Conservation (phyloP, 2,329 filamentous ascomycete genomes). For the Trichoderma endophyticum region DNA sequence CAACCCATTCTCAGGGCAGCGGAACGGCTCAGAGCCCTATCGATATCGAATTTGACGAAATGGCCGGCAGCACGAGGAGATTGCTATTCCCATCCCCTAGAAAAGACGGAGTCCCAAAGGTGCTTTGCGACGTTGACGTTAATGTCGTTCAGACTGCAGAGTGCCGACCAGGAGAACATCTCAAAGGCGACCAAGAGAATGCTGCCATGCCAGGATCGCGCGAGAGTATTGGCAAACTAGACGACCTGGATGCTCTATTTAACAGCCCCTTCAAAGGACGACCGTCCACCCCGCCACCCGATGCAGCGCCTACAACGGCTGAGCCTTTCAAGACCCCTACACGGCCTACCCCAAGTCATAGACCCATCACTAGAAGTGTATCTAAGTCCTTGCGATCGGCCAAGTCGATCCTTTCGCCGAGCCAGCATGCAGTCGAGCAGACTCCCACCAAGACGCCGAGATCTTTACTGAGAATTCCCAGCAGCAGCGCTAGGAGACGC, state of each 20-base stretch:
- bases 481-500: conserved; percentile 39
- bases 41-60: conserved; percentile 44
- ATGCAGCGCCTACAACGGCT: conserved; percentile 37
- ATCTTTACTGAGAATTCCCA: conserved; percentile 24
- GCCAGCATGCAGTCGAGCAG: conserved; percentile 41
- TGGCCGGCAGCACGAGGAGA: conserved; percentile 58
- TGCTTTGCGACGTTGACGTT: conserved; percentile 55
- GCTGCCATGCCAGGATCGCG: conserved; percentile 39
- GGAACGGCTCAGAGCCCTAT: conserved; percentile 59
- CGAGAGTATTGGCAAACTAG: conserved; percentile 37
- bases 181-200: conserved; percentile 44
- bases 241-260: conserved; percentile 64
- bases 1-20: conserved; percentile 53
- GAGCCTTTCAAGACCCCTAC: conserved; percentile 61
- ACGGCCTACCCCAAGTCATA: conserved; percentile 58
- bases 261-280: conserved; percentile 47
- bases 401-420: conserved; percentile 44
- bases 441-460: conserved; percentile 50
- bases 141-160: conserved; percentile 50
- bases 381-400: conserved; percentile 53
- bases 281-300: conserved; percentile 53
- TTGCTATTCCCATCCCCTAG: conserved; percentile 75
- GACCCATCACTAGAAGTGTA: conserved; percentile 59
- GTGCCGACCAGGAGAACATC: conserved; percentile 36
- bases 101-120: conserved; percentile 60